Evolutionary conservation across 345 rosid genomes (phyloP).

Genomic region (Leavenworthia alabamica): DNA sequence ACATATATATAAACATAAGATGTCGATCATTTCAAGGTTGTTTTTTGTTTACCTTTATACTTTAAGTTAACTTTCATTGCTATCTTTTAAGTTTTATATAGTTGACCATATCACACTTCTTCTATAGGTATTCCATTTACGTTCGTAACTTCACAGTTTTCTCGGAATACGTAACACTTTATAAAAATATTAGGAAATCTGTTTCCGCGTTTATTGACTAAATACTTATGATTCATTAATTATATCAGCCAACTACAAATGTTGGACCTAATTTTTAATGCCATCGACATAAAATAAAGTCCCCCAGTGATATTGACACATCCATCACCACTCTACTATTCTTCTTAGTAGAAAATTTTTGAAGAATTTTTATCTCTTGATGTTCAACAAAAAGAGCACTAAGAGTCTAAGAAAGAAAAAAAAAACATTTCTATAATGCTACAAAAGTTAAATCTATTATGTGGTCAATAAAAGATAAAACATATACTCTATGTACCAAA

Average conservation of each 20-base stretch:
- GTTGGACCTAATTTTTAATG: not conserved
- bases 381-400: not conserved
- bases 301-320: not conserved
- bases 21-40: too few relatives aligned
- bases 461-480: slow-evolving; percentile 4
- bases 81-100: too few relatives aligned
- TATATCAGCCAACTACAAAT: not conserved
- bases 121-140: not conserved
- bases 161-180: not conserved
- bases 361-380: not conserved
- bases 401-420: too few relatives aligned
- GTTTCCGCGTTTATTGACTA: not conserved
- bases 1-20: not conserved
- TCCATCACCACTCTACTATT: not conserved
- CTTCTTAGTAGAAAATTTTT: not conserved
- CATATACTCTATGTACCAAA: slow-evolving; percentile 12
- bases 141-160: not conserved
- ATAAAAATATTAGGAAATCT: too few relatives aligned
- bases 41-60: not conserved
- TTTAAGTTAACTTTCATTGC: not conserved
- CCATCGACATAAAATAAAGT: not conserved
- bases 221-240: not conserved
- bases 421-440: not conserved
- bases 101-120: too few relatives aligned
- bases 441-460: not conserved